phyloP scores from a whole-genome alignment of 140 eudicot genomes.

The Bidens hawaiensis region DNA sequence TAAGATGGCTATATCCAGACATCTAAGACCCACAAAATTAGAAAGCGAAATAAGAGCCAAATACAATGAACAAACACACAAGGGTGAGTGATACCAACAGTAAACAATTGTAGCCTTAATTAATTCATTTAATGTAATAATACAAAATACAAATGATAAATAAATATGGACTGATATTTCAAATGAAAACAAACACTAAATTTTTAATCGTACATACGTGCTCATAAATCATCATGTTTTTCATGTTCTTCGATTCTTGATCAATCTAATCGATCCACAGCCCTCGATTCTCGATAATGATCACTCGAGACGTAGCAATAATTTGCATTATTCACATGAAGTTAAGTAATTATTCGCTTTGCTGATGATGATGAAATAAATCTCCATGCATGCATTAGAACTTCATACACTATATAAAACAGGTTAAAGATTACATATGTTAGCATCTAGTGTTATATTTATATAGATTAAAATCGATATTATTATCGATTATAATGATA shows the following conservation, averaged over 20 bases:
- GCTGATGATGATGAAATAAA: constrained; percentile 4
- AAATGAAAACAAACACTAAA: not conserved
- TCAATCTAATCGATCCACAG: not conserved
- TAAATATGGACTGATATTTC: constrained; percentile 9
- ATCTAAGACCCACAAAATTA: constrained; percentile 25
- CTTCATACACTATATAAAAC: constrained; percentile 21
- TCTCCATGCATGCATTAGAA: constrained; percentile 20
- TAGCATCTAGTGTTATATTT: not conserved
- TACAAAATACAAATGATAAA: constrained; percentile 1
- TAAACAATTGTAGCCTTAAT: constrained; percentile 29
- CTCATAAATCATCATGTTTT: constrained; percentile 10
- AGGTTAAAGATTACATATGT: constrained; percentile 4
- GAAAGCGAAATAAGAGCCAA: constrained; percentile 18
- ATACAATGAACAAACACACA: constrained; percentile 29
- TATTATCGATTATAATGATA: not conserved
- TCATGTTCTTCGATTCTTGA: constrained; percentile 12
- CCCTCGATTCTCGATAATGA: constrained; percentile 15
- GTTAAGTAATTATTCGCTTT: constrained; percentile 8
- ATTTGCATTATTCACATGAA: constrained; percentile 14
- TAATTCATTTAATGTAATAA: constrained; percentile 13
- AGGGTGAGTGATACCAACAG: constrained; percentile 25
- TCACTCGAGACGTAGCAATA: not conserved
- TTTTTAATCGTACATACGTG: constrained; percentile 12
- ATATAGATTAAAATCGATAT: not conserved
- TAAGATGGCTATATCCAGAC: constrained; percentile 16